Conservation (phyloP, 345 rosid species). For the Schrenkiella parvula region DNA sequence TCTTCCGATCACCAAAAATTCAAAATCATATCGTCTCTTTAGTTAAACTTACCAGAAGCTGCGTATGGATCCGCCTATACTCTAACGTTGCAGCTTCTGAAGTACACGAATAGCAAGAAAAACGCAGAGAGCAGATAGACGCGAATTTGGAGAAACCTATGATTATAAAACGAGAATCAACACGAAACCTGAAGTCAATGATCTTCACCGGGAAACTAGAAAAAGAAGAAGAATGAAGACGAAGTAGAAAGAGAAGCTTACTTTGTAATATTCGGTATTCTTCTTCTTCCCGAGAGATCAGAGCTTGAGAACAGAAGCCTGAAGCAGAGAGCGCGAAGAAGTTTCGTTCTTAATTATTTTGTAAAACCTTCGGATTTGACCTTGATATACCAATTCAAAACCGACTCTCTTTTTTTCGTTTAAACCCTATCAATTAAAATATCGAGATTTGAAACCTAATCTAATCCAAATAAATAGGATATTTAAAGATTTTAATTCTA, state of each 20-base stretch:
- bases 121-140: neutral
- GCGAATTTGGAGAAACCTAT: constrained; percentile 20
- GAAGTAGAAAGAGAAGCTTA: neutral
- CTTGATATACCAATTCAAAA: no score
- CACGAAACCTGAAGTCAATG: constrained; percentile 8
- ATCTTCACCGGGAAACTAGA: neutral
- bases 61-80: neutral
- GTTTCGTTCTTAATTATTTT: no score
- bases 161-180: neutral
- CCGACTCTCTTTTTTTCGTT: no score
- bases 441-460: no score
- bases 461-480: no score
- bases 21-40: neutral
- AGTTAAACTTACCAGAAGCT: constrained; percentile 7
- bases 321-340: neutral
- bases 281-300: constrained; percentile 11
- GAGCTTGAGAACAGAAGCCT: neutral
- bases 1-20: neutral
- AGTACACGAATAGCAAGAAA: neutral
- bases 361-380: no score
- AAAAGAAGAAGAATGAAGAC: neutral
- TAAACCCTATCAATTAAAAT: no score
- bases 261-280: neutral
- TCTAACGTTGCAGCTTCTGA: neutral
- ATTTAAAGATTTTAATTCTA: no score